Evolutionary conservation across 2,329 filamentous ascomycete genomes (phyloP), one percentile per base, ranked within the genome.

Genomic region (Chrysosporium keratinophilum): DNA sequence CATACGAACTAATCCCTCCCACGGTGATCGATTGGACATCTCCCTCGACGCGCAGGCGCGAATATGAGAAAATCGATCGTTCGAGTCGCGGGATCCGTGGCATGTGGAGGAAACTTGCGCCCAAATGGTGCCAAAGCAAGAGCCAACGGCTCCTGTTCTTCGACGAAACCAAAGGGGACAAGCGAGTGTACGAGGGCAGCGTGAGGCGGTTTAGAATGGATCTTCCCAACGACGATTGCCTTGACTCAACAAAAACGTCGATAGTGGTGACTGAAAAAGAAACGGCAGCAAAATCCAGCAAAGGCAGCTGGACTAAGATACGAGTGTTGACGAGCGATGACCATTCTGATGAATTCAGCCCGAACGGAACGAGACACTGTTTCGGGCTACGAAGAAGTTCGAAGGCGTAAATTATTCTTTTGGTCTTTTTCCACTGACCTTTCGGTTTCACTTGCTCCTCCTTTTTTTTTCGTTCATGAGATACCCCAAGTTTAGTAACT

Each of bases 41-140:
- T 0, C 65, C 70, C 6, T 68, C 68, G 9, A 74, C 72, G 4
- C 69, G 73, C 10, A 63, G 69, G 7, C 65, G 65, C 17, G 71
- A 75, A 57, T 75, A 75, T 53, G 67, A 80, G 81, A 62, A 82
- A 78, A 70, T 81, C 74, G 67, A 72, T 62, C 69, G 70, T 10
- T 68, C 69, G 45, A 69, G 63, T 54, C 67, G 63, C 17, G 72
- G 73, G 2, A 58, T 74, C 3, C 66, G 71, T 1, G 71, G 73
- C 1, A 58, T 74, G 5, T 71, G 71, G 66, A 65, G 70, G 0
- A 65, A 66, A 6, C 64, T 73, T 3, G 68, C 71, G 2, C 72
- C 72, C 0, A 63, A 64, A 41, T 72, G 71, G 65, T 69, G 69
- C 54, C 69, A 67, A 31, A 58, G 63, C 11, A 60, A 62, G 3